Evolutionary conservation across 2,329 filamentous ascomycete species (phyloP).

Genomic region (Rutstroemia sp.): DNA sequence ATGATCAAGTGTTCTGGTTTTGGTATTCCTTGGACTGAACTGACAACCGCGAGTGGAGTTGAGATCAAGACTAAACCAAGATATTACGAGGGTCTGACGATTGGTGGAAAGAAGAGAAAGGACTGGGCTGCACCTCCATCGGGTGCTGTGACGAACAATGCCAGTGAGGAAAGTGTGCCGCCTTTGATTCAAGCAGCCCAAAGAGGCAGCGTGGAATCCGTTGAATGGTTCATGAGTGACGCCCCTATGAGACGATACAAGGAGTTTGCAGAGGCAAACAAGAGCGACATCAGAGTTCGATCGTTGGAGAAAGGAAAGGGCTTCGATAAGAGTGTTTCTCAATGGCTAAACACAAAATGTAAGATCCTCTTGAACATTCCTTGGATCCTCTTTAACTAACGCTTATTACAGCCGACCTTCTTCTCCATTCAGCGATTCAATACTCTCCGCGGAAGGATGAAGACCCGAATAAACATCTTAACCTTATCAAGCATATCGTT

Average conservation of each 20-base stretch:
- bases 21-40: conserved; percentile 59
- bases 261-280: conserved; percentile 58
- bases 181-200: conserved; percentile 55
- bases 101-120: conserved; percentile 64
- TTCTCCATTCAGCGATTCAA: conserved; percentile 60
- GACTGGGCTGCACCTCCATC: conserved; percentile 69
- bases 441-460: conserved; percentile 17
- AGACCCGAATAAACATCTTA: conserved; percentile 34
- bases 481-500: conserved; percentile 59
- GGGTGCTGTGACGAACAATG: conserved; percentile 34
- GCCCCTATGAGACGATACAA: conserved; percentile 59
- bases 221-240: conserved; percentile 73
- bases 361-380: conserved; percentile 27
- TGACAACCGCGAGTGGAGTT: conserved; percentile 59
- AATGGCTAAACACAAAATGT: conserved; percentile 56
- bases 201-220: conserved; percentile 52
- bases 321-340: conserved; percentile 54
- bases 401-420: conserved; percentile 44
- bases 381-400: conserved; percentile 11
- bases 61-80: conserved; percentile 56
- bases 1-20: conserved; percentile 61
- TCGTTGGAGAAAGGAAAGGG: conserved; percentile 54
- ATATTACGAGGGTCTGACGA: conserved; percentile 70
- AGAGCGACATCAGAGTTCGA: conserved; percentile 54
- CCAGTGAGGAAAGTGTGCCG: conserved; percentile 39